Evolutionary conservation across 2,329 filamentous ascomycete genomes (phyloP), one percentile per base, ranked within the genome.

Genomic region (Didymella glomerata): DNA sequence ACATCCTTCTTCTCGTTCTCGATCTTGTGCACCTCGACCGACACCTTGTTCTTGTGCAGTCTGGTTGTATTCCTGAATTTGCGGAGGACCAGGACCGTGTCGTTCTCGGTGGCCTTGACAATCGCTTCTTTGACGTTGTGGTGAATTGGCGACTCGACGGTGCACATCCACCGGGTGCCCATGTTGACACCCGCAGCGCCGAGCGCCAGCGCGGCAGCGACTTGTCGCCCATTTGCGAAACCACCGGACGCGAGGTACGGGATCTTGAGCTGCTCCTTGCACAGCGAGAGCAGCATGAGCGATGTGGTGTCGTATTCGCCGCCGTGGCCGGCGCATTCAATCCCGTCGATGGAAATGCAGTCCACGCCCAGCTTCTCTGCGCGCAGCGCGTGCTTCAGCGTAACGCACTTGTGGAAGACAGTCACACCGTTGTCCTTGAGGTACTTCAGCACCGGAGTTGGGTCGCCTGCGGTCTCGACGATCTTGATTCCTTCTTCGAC

Each of bases 271-370:
- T 69, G 64, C 56, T 72, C 62, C 5, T 63, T 65, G 51, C 67
- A 69, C 0, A 67, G 63, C 14, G 62, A 65, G 13, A 72, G 62
- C 1, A 73, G 66, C 56, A 84, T 84, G 61, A 85, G 81, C 64
- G 83, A 83, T 36, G 82, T 84, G 53, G 83, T 83, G 59, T 85
- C 82, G 59, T 78, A 77, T 68, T 85, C 83, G 56, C 83, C 83
- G 16, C 84, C 82, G 61, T 85, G 83, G 16, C 70, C 69, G 2
- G 69, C 69, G 52, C 69, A 73, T 48, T 73, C 70, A 25, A 71
- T 68, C 14, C 68, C 68, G 25, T 71, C 68, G 38, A 71, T 71
- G 3, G 66, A 69, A 6, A 71, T 67, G 44, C 61, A 68, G 38
- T 70, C 67, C 13, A 70, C 68, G 10, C 68, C 68, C 13, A 71